phyloP scores from a whole-genome alignment of 139 green algal genomes.

The Picochlorum sp. region DNA sequence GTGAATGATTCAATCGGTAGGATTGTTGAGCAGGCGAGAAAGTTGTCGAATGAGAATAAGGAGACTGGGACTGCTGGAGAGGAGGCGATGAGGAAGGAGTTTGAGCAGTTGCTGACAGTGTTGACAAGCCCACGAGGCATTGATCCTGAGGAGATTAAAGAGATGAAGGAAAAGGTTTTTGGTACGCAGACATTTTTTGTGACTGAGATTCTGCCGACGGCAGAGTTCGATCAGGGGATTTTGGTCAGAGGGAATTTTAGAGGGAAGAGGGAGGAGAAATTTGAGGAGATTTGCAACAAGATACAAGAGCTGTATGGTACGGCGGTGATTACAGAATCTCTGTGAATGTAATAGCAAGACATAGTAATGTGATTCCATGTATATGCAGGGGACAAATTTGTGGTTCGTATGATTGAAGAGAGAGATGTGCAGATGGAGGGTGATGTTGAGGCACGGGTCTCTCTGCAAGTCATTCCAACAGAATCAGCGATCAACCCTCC shows the following conservation, averaged over 20 bases:
- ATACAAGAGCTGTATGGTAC: conserved; percentile 39
- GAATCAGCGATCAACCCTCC: conserved; percentile 40
- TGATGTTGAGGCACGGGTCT: conserved; percentile 37
- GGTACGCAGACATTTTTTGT: conserved; percentile 71
- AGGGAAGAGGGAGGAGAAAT: conserved; percentile 39
- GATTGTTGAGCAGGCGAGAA: conserved; percentile 34
- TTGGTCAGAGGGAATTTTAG: conserved; percentile 80
- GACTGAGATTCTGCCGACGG: conserved; percentile 50
- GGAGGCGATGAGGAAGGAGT: conserved; percentile 50
- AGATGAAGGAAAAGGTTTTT: conserved; percentile 67
- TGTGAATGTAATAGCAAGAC: background rate
- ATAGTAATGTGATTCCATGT: no score
- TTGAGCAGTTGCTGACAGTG: conserved; percentile 51
- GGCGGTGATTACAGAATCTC: background rate
- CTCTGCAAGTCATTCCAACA: conserved; percentile 65
- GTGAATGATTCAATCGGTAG: conserved; percentile 14
- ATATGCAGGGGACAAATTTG: conserved; percentile 58
- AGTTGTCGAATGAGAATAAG: conserved; percentile 31
- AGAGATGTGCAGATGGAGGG: conserved; percentile 28
- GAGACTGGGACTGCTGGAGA: conserved; percentile 9
- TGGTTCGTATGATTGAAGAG: conserved; percentile 75
- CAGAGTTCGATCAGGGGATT: conserved; percentile 37
- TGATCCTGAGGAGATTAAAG: conserved; percentile 29
- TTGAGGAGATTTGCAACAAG: conserved; percentile 31
- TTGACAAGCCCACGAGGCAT: conserved; percentile 15